Base-by-base conservation (phyloP, 108 stramenopile species). In the Cyclostephanos invisitatus region DNA sequence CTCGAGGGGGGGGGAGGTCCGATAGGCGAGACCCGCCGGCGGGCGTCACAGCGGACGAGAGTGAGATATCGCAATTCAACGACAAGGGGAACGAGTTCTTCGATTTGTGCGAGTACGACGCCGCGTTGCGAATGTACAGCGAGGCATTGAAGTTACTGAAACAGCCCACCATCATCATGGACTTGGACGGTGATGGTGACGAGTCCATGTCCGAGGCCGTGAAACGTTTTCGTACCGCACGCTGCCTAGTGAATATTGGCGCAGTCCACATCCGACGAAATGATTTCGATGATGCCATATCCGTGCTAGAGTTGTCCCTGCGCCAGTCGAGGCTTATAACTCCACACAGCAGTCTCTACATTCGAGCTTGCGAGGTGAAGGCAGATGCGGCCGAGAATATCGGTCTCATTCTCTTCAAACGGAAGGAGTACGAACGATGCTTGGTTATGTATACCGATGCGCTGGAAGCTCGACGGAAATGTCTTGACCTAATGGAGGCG, bases 11-110 rank as follows among this genome's bases (percentile, higher is more conserved):
- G 11, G 62, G 21, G 29, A 36, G 29, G 21, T 46, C 60, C 46
- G 46, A 60, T 27, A 46, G 40, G 32, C 51, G 56, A 54, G 62
- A 70, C 32, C 70, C 64, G 20, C 37, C 64, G 10, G 60, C 35
- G 0, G 21, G 22, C 29, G 15, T 35, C 20, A 40, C 54, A 6
- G 68, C 47, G 5, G 59, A 73, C 37, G 80, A 80, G 37, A 62
- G 57, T 44, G 80, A 80, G 35, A 70, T 80, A 18, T 73, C 73
- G 14, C 21, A 58, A 17, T 56, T 80, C 29, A 80, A 80, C 38
- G 80, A 80, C 49, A 82, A 82, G 60, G 81, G 81, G 36, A 82
- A 82, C 53, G 81, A 82, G 29, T 78, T 74, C 73, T 82, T 82
- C 58, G 72, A 40, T 7, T 56, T 44, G 18, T 72, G 77, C 15